Evolutionary conservation across 345 rosid genomes (phyloP).

Genomic region (Isatis tinctoria): DNA sequence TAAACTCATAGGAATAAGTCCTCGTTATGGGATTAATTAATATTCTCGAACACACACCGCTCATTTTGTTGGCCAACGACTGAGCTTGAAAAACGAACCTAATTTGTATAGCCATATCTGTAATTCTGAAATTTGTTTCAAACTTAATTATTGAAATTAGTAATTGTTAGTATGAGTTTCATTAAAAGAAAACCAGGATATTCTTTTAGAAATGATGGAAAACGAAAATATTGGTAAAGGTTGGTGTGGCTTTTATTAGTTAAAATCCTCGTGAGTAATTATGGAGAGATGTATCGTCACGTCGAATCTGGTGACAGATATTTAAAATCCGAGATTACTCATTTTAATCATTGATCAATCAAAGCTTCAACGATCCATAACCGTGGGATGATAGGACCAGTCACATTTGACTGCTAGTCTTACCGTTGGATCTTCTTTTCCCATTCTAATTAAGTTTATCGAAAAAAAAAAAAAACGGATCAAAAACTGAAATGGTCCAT

Average conservation of each 20-base stretch:
- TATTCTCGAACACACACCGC: background rate
- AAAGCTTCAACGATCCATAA: background rate
- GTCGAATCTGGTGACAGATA: slow-evolving; percentile 20
- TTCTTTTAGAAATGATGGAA: background rate
- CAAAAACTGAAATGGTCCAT: slow-evolving; percentile 31
- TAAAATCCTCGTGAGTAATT: slow-evolving; percentile 19
- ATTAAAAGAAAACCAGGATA: background rate
- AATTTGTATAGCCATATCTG: background rate
- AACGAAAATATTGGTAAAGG: slow-evolving; percentile 1
- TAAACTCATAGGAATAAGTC: too few relatives aligned
- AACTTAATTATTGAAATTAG: background rate
- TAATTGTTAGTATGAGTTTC: background rate
- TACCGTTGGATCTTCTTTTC: slow-evolving; percentile 13
- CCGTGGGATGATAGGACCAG: slow-evolving; percentile 23
- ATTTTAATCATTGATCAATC: slow-evolving; percentile 23
- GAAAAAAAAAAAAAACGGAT: background rate
- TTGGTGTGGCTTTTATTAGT: slow-evolving; percentile 28
- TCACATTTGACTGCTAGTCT: background rate
- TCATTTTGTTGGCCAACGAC: background rate
- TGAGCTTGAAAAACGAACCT: background rate
- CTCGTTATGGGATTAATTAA: too few relatives aligned
- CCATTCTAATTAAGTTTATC: background rate
- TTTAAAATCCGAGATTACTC: slow-evolving; percentile 15
- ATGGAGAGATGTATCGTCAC: slow-evolving; percentile 21
- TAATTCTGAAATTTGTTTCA: background rate